These are phyloP conservation scores for Sporothrix inflata DNA, from an alignment of 2,329 filamentous ascomycete genomes.

Conservation along the genomic window DNA sequence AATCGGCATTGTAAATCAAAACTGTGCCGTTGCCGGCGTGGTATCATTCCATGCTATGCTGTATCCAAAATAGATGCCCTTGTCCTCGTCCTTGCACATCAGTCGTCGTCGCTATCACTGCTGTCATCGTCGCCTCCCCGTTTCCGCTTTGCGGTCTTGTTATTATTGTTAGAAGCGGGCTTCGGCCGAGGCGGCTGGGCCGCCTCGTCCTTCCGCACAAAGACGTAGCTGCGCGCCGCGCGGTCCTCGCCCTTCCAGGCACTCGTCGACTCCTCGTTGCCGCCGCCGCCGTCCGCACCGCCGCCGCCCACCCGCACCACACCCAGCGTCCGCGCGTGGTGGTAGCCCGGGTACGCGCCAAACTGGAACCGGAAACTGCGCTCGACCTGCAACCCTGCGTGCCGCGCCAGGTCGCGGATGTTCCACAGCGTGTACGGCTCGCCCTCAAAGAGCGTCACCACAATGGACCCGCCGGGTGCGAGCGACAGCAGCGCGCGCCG, in stretches of 20 bases:
- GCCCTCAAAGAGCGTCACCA: constrained; percentile 89
- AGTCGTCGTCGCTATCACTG: constrained; percentile 28
- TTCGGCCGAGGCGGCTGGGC: constrained; percentile 29
- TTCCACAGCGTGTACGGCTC: constrained; percentile 98
- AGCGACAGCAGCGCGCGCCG: constrained; percentile 55
- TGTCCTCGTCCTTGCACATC: constrained; percentile 21
- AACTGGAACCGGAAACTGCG: constrained; percentile 71
- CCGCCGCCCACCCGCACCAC: constrained; percentile 55
- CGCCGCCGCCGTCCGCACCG: constrained; percentile 33
- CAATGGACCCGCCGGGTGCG: constrained; percentile 62
- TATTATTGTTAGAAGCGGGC: constrained; percentile 29
- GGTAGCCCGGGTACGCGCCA: constrained; percentile 71
- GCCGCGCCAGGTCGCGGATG: constrained; percentile 80
- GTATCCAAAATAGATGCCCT: not conserved
- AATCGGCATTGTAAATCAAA: no score
- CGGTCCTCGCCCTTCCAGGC: constrained; percentile 58
- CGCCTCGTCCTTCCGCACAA: constrained; percentile 61
- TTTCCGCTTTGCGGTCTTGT: constrained; percentile 34
- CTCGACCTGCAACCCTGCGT: constrained; percentile 71
- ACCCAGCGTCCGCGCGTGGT: constrained; percentile 73
- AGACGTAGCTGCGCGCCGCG: constrained; percentile 62
- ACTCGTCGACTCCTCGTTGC: constrained; percentile 33
- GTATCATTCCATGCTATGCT: constrained; percentile 25
- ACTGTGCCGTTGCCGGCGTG: constrained; percentile 12
- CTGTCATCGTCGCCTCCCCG: constrained; percentile 19